A percentile compares a stretch with the other conserved stretches of the same genome.
These are phyloP conservation scores for Boletus vinaceobasis DNA, from an alignment of 768 basidiomycete species.

Conservation along the genomic window DNA sequence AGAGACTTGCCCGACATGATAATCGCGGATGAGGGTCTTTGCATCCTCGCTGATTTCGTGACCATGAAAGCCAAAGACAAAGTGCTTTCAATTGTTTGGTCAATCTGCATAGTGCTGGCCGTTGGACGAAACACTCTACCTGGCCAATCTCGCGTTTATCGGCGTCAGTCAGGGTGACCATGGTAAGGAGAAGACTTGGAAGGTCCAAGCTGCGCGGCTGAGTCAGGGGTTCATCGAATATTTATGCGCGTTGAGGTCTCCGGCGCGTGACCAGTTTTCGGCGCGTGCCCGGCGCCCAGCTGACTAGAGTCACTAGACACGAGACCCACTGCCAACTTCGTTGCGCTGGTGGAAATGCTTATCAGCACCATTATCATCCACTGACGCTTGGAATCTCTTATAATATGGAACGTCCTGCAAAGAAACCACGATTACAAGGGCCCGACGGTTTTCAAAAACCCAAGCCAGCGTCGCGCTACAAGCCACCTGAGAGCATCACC, in stretches of 20 bases:
- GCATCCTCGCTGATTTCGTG: slow-evolving; percentile 49
- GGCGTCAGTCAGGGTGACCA: slow-evolving; percentile 32
- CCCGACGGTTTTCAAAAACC: slow-evolving; percentile 30
- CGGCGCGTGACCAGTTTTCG: too few relatives aligned
- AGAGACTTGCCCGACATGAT: slow-evolving; percentile 50
- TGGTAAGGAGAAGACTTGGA: background rate
- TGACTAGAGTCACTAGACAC: background rate
- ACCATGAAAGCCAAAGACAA: slow-evolving; percentile 70
- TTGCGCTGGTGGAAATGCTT: background rate
- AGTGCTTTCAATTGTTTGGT: slow-evolving; percentile 46
- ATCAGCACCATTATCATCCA: background rate
- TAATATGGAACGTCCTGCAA: slow-evolving; percentile 10
- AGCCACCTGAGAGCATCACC: slow-evolving; percentile 22
- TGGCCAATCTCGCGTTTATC: slow-evolving; percentile 47
- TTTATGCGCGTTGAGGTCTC: too few relatives aligned
- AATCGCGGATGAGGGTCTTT: slow-evolving; percentile 54
- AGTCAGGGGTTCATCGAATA: too few relatives aligned
- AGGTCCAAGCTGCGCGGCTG: background rate
- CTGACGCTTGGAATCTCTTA: background rate
- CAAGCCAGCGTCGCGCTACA: slow-evolving; percentile 21
- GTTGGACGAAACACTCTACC: slow-evolving; percentile 20
- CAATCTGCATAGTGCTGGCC: background rate
- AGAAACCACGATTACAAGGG: slow-evolving; percentile 19
- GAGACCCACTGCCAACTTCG: background rate
- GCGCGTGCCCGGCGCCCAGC: background rate